Base-by-base conservation (phyloP, 345 rosid genomes). In the Passiflora organensis region DNA sequence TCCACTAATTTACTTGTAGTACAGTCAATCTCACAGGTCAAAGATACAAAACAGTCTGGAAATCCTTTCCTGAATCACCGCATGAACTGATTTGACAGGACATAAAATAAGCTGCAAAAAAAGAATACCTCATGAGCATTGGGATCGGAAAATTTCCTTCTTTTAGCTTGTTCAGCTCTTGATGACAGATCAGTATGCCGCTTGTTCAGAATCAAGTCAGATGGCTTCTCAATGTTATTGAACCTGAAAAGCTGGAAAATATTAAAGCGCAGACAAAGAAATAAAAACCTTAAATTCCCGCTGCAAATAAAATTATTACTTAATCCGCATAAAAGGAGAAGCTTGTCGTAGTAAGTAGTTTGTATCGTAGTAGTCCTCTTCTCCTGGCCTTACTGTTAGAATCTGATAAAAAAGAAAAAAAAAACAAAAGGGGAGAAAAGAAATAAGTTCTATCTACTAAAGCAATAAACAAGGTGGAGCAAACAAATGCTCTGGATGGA, bases 291-390 rank as follows among this genome's bases (percentile, higher is more conserved):
- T 65, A 63, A 56, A 48, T 51, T 59, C 47, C 11, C 36, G 55
- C 19, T 10, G 17, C 32, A 45, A 38, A 45, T 24, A 43, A 44
- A 56, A 51, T 13, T 21, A 58, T 53, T 77, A 87, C 98, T 85
- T 79, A 72, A 91, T 91, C 65, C 82, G 82, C 89, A 76, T 91
- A 18, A 62, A 91, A 23, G 96, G 98, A 17, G 96, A 84, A 47
- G 95, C 95, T 64, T 91, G 96, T 79, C 81, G 74, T 48, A 91
- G 61, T 43, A 88, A 74, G 64, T 77, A 78, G 17, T 84, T 72
- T 10, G 91, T 69, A 69, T 88, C 96, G 28, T 78, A 78, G 72
- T 82, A 91, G 60, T 83, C 96, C 20, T 80, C 88, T 72, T 79
- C 93, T 61, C 86, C 95, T 39, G 91, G 67, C 67, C 84, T 88